These are phyloP conservation scores for Claviceps citrina DNA, from an alignment of 2,329 filamentous ascomycete genomes.

Conservation along the genomic window DNA sequence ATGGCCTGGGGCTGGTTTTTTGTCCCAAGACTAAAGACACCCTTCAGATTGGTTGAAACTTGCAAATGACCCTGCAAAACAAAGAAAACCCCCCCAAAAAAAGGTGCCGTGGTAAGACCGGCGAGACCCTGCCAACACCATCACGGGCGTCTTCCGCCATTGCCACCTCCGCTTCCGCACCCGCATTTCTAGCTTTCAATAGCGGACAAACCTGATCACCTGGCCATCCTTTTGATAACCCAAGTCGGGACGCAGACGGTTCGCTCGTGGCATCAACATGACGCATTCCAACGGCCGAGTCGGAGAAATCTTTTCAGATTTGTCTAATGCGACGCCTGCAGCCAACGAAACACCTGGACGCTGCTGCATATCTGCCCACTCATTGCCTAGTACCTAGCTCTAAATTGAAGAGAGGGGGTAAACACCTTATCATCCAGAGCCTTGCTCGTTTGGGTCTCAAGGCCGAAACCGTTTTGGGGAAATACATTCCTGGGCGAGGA, in stretches of 20 bases:
- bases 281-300: background rate
- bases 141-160: background rate
- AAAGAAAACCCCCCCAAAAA: no score
- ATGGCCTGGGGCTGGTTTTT: no score
- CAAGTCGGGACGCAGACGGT: background rate
- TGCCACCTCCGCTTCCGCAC: background rate
- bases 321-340: background rate
- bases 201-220: background rate
- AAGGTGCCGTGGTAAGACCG: background rate
- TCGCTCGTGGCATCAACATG: background rate
- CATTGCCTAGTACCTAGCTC: background rate
- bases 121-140: background rate
- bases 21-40: no score
- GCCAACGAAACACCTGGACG: background rate
- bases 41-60: background rate
- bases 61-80: background rate
- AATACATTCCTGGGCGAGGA: no score
- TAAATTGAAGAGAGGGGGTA: no score
- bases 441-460: background rate
- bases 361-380: background rate
- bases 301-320: background rate
- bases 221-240: no score
- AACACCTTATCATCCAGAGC: background rate
- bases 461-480: no score
- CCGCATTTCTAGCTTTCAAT: background rate